Base-by-base conservation (phyloP, 2,329 filamentous ascomycete genomes). In the Phialophora expanda region DNA sequence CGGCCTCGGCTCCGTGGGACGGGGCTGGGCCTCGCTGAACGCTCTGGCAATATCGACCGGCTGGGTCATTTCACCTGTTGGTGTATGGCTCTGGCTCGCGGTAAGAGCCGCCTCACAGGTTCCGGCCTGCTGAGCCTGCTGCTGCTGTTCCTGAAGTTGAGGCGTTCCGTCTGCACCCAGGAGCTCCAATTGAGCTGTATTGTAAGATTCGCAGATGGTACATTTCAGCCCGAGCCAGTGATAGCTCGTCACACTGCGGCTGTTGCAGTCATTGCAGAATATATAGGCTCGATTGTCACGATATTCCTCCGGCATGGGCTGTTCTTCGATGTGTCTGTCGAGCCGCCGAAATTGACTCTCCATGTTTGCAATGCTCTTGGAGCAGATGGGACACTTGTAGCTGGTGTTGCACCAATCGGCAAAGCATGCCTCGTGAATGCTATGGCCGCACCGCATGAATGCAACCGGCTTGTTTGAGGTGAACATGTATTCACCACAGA, bases 171-270 rank as follows among this genome's bases (percentile, higher is more conserved):
- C 74, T 9, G 75, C 76, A 3, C 78, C 76, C 24, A 80, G 65
- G 28, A 81, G 69, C 55, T 77, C 75, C 59, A 80, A 73, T 69
- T 82, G 79, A 11, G 76, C 76, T 9, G 80, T 82, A 66, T 82
- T 82, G 64, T 82, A 82, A 9, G 79, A 80, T 69, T 81, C 79
- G 67, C 80, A 82, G 72, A 84, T 78, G 56, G 82, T 88, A 76
- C 95, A 99, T 78, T 96, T 97, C 54, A 97, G 82, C 0, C 95
- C 95, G 4, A 98, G 82, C 92, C 95, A 99, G 78, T 99, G 95
- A 75, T 96, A 99, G 32, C 86, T 85, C 24, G 95, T 92, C 24
- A 90, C 90, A 67, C 90, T 93, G 75, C 93, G 93, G 12, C 91
- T 90, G 54, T 89, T 91, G 78, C 95, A 99, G 79, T 99, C 95